Evolutionary conservation across 805 yeast genomes (phyloP), one percentile per base, ranked within the genome.

Genomic region (Wickerhamomyces bisporus): DNA sequence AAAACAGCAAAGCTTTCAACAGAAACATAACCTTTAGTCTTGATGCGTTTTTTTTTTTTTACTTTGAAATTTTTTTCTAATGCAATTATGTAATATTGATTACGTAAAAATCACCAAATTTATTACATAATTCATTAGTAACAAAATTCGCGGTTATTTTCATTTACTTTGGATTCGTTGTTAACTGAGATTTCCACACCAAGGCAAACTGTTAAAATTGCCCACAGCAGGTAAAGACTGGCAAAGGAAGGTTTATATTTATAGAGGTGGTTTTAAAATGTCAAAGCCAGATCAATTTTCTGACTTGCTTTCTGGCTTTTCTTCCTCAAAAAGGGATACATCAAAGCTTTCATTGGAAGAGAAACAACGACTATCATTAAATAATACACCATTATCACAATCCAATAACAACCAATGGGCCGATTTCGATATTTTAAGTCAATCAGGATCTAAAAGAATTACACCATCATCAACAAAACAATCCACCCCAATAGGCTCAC

Each of bases 341-440:
- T 44, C 60, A 1, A 57, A 55, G 23, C 33, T 66, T 26, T 48
- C 65, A 0, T 38, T 67, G 33, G 52, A 57, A 3, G 68, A 70
- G 44, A 57, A 67, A 32, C 61, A 60, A 47, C 52, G 49, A 35
- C 36, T 47, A 12, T n/a, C 43, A 14, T 41, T 41, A 9, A 14
- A 26, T 11, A 43, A 44, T 41, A 30, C 29, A 17, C 19, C 36
- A 39, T 32, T 24, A 34, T 27, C 30, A 13, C 16, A 35, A 38
- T 27, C 26, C 18, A 8, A 12, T 5, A 16, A n/a, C 26, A 19
- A 27, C 14, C 52, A 51, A 38, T 65, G 66, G 66, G 52, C 62
- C 3, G 61, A 64, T 33, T 45, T 71, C 28, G 74, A 67, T 43
- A 33, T 64, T n/a, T 44, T 71, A 12, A 47, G 47, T 11, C 35